Evolutionary conservation across 768 basidiomycete genomes (phyloP).

Genomic region (Cystobasidium onofrii): DNA sequence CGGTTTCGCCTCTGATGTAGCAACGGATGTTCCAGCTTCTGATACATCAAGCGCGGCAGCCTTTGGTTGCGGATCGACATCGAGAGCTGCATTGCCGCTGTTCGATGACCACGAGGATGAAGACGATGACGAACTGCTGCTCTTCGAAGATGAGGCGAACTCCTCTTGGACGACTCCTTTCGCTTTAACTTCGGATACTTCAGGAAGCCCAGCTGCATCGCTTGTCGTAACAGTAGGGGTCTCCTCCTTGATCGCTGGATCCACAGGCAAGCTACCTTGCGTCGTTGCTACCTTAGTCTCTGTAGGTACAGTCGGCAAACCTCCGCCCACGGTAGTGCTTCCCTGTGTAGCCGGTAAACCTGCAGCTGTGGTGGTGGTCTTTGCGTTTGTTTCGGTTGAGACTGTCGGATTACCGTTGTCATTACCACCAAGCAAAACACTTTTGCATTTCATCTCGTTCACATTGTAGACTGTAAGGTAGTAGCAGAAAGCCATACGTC

Average conservation of each 20-base stretch:
- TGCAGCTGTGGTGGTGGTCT: not conserved
- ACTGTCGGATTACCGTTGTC: not conserved
- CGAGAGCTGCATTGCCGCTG: too few relatives aligned
- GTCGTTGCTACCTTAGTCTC: not conserved
- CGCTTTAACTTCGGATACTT: not conserved
- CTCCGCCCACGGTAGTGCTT: too few relatives aligned
- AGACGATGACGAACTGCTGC: not conserved
- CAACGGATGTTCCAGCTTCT: too few relatives aligned
- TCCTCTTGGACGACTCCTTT: not conserved
- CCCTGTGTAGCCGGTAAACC: too few relatives aligned
- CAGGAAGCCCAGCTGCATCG: not conserved
- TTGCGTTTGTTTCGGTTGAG: not conserved
- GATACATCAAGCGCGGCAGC: too few relatives aligned
- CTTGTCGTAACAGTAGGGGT: not conserved
- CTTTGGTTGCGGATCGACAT: too few relatives aligned
- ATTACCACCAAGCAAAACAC: not conserved
- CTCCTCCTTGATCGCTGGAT: not conserved
- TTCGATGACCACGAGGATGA: not conserved
- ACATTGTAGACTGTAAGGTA: not conserved
- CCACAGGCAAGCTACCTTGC: not conserved
- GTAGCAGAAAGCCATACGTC: not conserved
- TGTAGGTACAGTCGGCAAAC: not conserved
- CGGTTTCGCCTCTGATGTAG: too few relatives aligned
- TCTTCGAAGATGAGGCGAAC: not conserved
- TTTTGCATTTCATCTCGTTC: not conserved